Percentiles rank a stretch among this genome's conserved stretches.
These are phyloP conservation scores for Yamadazyma scolyti DNA, from an alignment of 805 yeast species.

Conservation along the genomic window DNA sequence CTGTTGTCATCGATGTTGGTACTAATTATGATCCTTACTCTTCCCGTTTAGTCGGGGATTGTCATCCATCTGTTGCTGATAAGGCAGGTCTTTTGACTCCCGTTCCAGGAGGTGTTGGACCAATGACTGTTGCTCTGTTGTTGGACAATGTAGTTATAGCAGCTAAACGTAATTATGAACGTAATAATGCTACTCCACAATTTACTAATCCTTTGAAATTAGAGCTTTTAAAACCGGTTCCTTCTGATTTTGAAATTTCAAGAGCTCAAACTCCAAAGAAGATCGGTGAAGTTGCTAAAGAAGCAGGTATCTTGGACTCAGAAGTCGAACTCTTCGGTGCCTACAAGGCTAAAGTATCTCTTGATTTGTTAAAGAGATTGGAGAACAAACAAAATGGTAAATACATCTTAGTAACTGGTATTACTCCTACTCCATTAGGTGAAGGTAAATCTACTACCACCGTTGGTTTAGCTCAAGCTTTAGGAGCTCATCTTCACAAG, in stretches of 20 bases:
- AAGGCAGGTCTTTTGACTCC: slow-evolving; percentile 72
- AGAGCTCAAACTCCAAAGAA: slow-evolving; percentile 71
- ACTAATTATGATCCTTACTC: slow-evolving; percentile 70
- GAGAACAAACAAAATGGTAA: slow-evolving; percentile 61
- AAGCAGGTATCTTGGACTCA: slow-evolving; percentile 61
- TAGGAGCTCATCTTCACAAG: slow-evolving; percentile 69
- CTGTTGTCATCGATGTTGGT: slow-evolving; percentile 79
- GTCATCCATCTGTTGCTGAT: slow-evolving; percentile 52
- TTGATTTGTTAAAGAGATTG: slow-evolving; percentile 60
- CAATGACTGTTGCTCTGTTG: slow-evolving; percentile 86
- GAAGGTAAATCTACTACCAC: slow-evolving; percentile 86
- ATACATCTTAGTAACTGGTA: slow-evolving; percentile 76
- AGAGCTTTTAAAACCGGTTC: slow-evolving; percentile 61
- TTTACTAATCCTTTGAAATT: slow-evolving; percentile 55
- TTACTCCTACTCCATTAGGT: slow-evolving; percentile 83
- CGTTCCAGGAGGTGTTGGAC: slow-evolving; percentile 91
- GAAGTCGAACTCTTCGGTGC: slow-evolving; percentile 76
- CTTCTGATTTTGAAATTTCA: slow-evolving; percentile 77
- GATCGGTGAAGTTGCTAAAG: slow-evolving; percentile 64
- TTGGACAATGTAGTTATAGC: slow-evolving; percentile 68
- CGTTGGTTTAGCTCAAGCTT: slow-evolving; percentile 76
- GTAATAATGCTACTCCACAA: slow-evolving; percentile 40
- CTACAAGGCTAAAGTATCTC: slow-evolving; percentile 72
- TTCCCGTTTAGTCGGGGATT: slow-evolving; percentile 73
- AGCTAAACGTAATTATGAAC: slow-evolving; percentile 50